A percentile compares a stretch with the other conserved stretches of the same genome.
Conservation (phyloP, 2,329 filamentous ascomycete genomes). For the Allantophomopsis cytisporea region DNA sequence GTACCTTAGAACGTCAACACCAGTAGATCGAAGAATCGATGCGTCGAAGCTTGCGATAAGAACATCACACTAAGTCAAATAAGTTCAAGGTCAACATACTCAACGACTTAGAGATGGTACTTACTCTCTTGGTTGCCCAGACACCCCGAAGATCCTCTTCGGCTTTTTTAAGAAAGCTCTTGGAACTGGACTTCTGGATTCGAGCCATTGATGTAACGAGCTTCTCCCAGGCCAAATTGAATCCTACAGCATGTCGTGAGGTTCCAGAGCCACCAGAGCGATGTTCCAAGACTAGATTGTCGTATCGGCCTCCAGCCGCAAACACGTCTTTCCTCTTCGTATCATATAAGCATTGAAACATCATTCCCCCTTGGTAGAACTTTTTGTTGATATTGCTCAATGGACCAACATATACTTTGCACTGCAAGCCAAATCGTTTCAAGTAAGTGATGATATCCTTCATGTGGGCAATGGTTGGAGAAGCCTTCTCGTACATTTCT, state of each 20-base stretch:
- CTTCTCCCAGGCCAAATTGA: constrained; percentile 81
- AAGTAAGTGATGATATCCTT: constrained; percentile 66
- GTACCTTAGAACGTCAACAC: constrained; percentile 62
- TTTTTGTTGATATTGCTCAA: constrained; percentile 82
- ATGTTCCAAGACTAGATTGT: constrained; percentile 75
- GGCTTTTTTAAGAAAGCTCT: constrained; percentile 53
- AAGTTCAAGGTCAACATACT: constrained; percentile 5
- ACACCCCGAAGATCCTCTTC: constrained; percentile 47
- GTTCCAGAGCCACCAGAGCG: constrained; percentile 53
- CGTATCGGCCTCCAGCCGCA: constrained; percentile 87
- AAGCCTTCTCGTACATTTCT: constrained; percentile 59
- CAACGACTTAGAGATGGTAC: constrained; percentile 10
- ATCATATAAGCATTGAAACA: constrained; percentile 88
- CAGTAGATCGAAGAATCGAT: constrained; percentile 58
- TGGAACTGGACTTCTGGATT: constrained; percentile 31
- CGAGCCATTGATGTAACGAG: constrained; percentile 49
- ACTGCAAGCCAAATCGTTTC: constrained; percentile 59
- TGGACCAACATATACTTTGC: constrained; percentile 74
- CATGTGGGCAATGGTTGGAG: constrained; percentile 67
- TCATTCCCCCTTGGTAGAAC: constrained; percentile 73
- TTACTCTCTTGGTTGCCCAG: constrained; percentile 50
- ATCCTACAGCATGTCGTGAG: constrained; percentile 72
- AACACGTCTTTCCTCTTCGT: constrained; percentile 74
- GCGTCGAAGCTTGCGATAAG: constrained; percentile 81
- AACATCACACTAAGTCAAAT: constrained; percentile 58